Conservation (phyloP, 768 basidiomycete species). For the Mycena indigotica region DNA sequence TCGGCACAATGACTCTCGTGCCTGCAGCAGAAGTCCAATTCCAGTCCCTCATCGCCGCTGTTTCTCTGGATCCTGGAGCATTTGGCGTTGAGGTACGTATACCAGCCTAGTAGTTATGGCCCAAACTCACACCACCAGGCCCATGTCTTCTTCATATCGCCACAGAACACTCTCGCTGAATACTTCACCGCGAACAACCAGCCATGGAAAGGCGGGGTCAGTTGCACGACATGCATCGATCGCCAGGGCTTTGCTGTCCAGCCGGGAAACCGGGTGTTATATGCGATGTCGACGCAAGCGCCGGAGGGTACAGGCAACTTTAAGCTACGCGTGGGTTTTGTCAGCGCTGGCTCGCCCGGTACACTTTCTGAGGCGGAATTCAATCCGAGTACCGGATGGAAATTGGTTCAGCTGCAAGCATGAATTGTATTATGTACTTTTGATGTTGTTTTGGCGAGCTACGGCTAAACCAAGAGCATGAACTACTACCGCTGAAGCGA, state of each 20-base stretch:
- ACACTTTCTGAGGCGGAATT: background rate
- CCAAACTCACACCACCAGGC: background rate
- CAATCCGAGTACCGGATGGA: background rate
- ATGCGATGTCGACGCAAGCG: background rate
- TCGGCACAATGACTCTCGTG: background rate
- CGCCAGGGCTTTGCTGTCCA: background rate
- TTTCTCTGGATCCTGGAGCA: background rate
- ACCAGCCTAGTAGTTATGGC: no score
- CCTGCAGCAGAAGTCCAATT: background rate
- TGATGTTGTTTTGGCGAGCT: no score
- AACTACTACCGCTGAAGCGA: conserved; percentile 52
- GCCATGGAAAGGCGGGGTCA: background rate
- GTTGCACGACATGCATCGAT: background rate
- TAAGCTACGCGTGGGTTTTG: background rate
- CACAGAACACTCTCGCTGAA: background rate
- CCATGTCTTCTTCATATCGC: background rate
- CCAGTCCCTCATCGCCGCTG: background rate
- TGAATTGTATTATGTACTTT: no score
- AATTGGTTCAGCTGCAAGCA: background rate
- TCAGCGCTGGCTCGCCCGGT: background rate
- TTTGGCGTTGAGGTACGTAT: background rate
- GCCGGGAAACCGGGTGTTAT: background rate
- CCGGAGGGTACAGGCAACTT: background rate
- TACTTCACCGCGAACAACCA: background rate
- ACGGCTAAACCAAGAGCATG: conserved; percentile 39